Conservation (phyloP, 257 asterid species). For the Solanum gracilifrons region DNA sequence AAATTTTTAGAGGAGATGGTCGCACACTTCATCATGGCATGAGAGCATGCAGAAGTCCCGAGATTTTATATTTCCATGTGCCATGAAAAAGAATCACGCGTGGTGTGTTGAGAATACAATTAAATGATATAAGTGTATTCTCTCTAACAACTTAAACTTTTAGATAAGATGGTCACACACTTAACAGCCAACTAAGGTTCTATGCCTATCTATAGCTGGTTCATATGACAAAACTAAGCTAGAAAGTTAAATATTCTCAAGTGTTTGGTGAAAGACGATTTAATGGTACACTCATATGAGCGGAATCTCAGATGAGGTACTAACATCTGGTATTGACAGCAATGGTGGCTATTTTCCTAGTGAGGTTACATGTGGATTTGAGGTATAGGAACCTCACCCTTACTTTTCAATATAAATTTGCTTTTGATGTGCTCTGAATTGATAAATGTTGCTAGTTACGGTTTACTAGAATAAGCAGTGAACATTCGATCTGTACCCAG, state of each 20-base stretch:
- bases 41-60: too few species aligned
- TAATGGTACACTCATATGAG: not conserved
- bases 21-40: too few species aligned
- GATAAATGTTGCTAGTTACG: not conserved
- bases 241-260: not conserved
- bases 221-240: not conserved
- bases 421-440: not conserved
- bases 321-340: not conserved
- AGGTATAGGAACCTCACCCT: not conserved
- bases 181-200: not conserved
- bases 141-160: too few species aligned
- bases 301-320: not conserved
- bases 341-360: not conserved
- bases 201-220: not conserved
- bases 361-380: not conserved
- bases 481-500: not conserved
- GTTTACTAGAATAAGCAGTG: not conserved
- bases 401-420: not conserved
- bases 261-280: not conserved
- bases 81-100: too few species aligned
- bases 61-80: too few species aligned
- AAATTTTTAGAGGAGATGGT: too few species aligned
- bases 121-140: too few species aligned
- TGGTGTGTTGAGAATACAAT: too few species aligned
- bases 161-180: too few species aligned